These are phyloP conservation scores for Wickerhamiella infanticola DNA, from an alignment of 1,139 yeast species.

Conservation along the genomic window DNA sequence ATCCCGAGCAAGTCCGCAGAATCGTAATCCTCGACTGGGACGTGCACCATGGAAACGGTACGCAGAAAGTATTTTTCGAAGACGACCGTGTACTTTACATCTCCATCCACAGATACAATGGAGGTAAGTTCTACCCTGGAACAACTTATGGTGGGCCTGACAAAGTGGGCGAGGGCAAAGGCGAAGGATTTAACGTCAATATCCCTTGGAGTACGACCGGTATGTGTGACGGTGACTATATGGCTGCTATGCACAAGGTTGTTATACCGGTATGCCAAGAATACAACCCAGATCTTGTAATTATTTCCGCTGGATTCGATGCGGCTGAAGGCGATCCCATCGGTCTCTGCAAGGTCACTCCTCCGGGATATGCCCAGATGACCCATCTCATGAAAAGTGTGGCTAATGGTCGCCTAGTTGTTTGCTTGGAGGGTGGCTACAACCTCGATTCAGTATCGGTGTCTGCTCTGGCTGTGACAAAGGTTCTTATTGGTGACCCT, in stretches of 20 bases:
- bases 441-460: slow-evolving; percentile 80
- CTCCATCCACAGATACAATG: slow-evolving; percentile 83
- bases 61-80: slow-evolving; percentile 78
- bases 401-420: slow-evolving; percentile 79
- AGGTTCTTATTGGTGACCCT: slow-evolving; percentile 85
- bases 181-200: slow-evolving; percentile 76
- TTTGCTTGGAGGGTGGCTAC: slow-evolving; percentile 92
- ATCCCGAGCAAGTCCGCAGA: slow-evolving; percentile 76
- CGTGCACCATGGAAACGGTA: slow-evolving; percentile 96
- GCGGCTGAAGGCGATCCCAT: slow-evolving; percentile 98
- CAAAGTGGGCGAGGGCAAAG: slow-evolving; percentile 70
- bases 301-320: slow-evolving; percentile 91
- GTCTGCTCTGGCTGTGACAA: slow-evolving; percentile 85
- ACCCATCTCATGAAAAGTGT: slow-evolving; percentile 78
- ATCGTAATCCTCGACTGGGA: slow-evolving; percentile 93
- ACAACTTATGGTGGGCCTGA: slow-evolving; percentile 65
- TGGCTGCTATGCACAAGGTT: slow-evolving; percentile 80
- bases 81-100: slow-evolving; percentile 86
- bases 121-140: slow-evolving; percentile 89
- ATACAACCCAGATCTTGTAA: slow-evolving; percentile 82
- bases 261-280: slow-evolving; percentile 81
- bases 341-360: slow-evolving; percentile 95
- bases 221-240: slow-evolving; percentile 89
- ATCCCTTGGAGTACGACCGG: slow-evolving; percentile 94
- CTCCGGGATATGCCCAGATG: slow-evolving; percentile 94